These are phyloP conservation scores for Conoideocrella luteorostrata DNA, from an alignment of 2,329 filamentous ascomycete species.

Conservation along the genomic window DNA sequence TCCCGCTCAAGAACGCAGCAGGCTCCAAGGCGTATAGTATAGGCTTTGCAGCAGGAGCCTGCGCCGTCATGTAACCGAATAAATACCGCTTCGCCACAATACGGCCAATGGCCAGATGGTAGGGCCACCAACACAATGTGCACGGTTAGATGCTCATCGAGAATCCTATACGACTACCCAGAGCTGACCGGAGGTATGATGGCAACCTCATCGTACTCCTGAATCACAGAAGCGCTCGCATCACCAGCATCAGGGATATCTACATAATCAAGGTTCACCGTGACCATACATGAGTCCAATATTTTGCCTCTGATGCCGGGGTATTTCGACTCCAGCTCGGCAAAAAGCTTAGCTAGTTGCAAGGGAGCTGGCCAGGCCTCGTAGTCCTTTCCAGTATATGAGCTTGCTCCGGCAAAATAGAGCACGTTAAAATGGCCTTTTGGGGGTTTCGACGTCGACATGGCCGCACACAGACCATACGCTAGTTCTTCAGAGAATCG, in stretches of 20 bases:
- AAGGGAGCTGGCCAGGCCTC: constrained; percentile 64
- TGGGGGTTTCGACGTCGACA: constrained; percentile 41
- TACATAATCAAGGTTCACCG: constrained; percentile 75
- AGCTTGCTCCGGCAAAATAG: constrained; percentile 73
- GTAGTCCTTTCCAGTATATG: constrained; percentile 60
- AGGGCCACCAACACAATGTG: too few species aligned
- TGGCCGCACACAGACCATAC: constrained; percentile 12
- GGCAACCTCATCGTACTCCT: constrained; percentile 74
- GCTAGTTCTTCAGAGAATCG: neutral
- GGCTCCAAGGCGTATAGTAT: too few species aligned
- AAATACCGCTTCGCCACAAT: too few species aligned
- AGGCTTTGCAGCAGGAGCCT: too few species aligned
- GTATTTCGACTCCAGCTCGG: constrained; percentile 62
- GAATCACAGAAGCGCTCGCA: constrained; percentile 43
- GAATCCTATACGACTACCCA: constrained; percentile 42
- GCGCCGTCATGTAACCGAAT: too few species aligned
- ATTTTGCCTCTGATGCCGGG: constrained; percentile 63
- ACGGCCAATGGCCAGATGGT: too few species aligned
- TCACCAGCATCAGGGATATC: constrained; percentile 50
- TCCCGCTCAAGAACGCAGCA: neutral
- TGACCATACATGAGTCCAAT: constrained; percentile 67
- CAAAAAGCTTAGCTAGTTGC: constrained; percentile 55
- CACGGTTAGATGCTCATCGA: neutral
- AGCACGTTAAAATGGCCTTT: constrained; percentile 68
- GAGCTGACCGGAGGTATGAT: constrained; percentile 87